Base-by-base conservation (phyloP, 2,329 filamentous ascomycete species). In the Pyrenophora seminiperda region DNA sequence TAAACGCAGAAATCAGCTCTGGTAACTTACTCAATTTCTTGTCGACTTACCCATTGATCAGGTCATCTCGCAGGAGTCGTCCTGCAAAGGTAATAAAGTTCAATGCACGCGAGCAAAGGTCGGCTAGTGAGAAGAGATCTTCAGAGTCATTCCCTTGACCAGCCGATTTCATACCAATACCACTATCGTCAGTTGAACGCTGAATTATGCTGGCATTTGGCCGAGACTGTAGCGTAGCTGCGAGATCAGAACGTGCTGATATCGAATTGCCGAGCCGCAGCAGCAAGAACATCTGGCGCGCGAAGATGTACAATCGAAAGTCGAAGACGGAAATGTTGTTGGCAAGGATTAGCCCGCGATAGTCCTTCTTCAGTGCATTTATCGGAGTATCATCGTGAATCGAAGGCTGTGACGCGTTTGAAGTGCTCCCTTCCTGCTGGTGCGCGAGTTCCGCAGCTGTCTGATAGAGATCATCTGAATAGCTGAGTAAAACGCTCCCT, bases 321-420 rank as follows among this genome's bases (percentile, higher is more conserved):
- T 99, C 94, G 67, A 97, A 97, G 2, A 96, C 81, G 0, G 94
- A 99, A 29, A 99, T 95, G 59, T 96, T 90, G 75, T 95, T 99
- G 11, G 90, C 88, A 31, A 99, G 79, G 40, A 99, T 99, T 63
- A 96, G 84, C 49, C 95, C 91, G 42, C 93, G 85, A 68, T 97
- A 99, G 1, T 89, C 83, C 71, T 96, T 96, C 62, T 77, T 80
- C 56, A 58, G 60, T 4, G 71, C 65, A 47, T 71, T 70, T 15
- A 77, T 68, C 1, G 73, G 73, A 31, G 64, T 67, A 10, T 67
- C 65, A 20, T 72, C 65, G 30, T 68, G 65, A 11, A 71, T 56
- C 5, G 55, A 58, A 9, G 61, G 33, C 24, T 52, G 49, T 15
- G 46, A 47, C 18, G 47, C 51, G 22, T 54, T 54, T 2, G 19